Percentiles rank a stretch among this genome's conserved stretches.
phyloP scores from a whole-genome alignment of 108 stramenopile genomes.

The Cyclostephanos invisitatus region DNA sequence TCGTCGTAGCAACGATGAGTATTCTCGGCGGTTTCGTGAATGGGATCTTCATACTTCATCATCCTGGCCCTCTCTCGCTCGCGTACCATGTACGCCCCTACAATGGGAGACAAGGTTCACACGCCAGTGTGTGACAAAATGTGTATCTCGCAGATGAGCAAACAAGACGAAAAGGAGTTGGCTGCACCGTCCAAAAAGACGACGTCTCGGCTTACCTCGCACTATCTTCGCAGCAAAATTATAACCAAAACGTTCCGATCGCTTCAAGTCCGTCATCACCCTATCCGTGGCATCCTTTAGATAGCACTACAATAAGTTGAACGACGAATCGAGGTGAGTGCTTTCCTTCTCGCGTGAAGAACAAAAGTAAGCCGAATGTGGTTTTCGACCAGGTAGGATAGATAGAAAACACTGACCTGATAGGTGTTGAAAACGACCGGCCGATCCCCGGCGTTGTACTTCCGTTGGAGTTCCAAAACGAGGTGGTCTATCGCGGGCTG shows the following conservation, averaged over 20 bases:
- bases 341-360: background rate
- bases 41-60: slow-evolving; percentile 61
- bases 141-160: too few relatives aligned
- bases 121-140: too few relatives aligned
- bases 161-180: too few relatives aligned
- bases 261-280: slow-evolving; percentile 78
- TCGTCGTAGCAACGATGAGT: slow-evolving; percentile 92
- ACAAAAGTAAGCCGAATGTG: slow-evolving; percentile 1
- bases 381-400: background rate
- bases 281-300: slow-evolving; percentile 76
- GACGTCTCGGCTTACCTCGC: slow-evolving; percentile 55
- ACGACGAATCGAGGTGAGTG: background rate
- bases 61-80: slow-evolving; percentile 81
- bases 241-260: slow-evolving; percentile 74
- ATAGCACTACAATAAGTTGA: slow-evolving; percentile 68
- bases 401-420: slow-evolving; percentile 28
- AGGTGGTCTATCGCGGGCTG: slow-evolving; percentile 97
- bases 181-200: background rate
- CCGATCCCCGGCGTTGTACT: slow-evolving; percentile 64
- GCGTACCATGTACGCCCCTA: slow-evolving; percentile 91
- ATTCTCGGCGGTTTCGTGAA: slow-evolving; percentile 79
- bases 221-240: slow-evolving; percentile 95
- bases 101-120: background rate
- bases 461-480: slow-evolving; percentile 74
- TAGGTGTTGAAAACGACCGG: slow-evolving; percentile 91